Conservation (phyloP, 768 basidiomycete genomes). For the Lentinula sp. region DNA sequence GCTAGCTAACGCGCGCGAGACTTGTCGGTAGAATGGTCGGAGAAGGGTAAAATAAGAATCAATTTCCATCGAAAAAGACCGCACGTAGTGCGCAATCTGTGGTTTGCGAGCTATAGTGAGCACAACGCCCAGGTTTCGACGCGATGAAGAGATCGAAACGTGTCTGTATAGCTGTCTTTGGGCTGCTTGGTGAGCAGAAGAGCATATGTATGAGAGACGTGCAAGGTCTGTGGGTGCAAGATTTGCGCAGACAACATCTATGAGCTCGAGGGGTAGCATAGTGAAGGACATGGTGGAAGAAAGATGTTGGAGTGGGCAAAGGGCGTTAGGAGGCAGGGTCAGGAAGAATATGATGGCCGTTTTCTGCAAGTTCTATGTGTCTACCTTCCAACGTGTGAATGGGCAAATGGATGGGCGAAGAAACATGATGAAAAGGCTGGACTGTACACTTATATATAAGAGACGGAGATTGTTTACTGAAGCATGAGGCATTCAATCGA, state of each 20-base stretch:
- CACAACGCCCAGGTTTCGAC: conserved; percentile 43
- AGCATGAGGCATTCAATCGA: conserved; percentile 17
- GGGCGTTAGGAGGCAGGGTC: conserved; percentile 10
- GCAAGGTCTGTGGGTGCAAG: conserved; percentile 33
- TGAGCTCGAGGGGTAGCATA: conserved; percentile 55
- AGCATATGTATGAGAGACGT: conserved; percentile 38
- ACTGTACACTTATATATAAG: background rate
- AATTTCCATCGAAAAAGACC: conserved; percentile 52
- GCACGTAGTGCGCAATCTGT: conserved; percentile 55
- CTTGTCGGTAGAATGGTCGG: conserved; percentile 39
- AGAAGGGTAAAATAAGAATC: conserved; percentile 34
- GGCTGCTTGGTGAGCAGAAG: conserved; percentile 40
- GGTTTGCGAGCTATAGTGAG: conserved; percentile 51
- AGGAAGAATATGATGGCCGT: conserved; percentile 31
- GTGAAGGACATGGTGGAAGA: conserved; percentile 35
- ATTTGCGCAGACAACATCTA: conserved; percentile 42
- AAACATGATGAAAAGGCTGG: conserved; percentile 9
- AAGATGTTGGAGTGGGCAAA: conserved; percentile 1
- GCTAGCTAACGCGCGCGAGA: conserved; percentile 46
- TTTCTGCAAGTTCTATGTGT: conserved; percentile 6
- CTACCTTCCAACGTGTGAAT: conserved; percentile 19
- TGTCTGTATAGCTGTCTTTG: conserved; percentile 61
- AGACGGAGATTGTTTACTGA: background rate
- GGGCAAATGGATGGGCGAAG: conserved; percentile 11
- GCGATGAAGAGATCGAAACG: conserved; percentile 37